A percentile compares a stretch with the other conserved stretches of the same genome.
Evolutionary conservation across 2,329 filamentous ascomycete species (phyloP).

Genomic region (Beauveria medogensis): DNA sequence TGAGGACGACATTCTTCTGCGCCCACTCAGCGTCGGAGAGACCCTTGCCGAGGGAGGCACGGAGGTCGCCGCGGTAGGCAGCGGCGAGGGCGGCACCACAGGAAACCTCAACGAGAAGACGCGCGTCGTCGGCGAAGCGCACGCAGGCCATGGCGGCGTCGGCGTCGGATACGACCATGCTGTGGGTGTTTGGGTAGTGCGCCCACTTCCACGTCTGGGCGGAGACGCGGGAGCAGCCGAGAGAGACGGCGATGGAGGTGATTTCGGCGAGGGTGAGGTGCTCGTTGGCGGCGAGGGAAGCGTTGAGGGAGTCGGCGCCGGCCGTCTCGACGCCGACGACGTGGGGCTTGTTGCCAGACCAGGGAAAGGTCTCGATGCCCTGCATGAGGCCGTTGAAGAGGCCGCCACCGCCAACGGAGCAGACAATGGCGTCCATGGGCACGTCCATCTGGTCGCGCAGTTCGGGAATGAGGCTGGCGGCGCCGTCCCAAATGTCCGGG

Average conservation of each 20-base stretch:
- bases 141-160: slow-evolving; percentile 74
- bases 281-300: slow-evolving; percentile 47
- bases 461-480: slow-evolving; percentile 50
- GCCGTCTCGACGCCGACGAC: slow-evolving; percentile 69
- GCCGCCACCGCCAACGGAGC: slow-evolving; percentile 73
- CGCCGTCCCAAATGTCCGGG: slow-evolving; percentile 58
- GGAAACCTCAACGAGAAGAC: slow-evolving; percentile 72
- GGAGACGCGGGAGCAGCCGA: slow-evolving; percentile 68
- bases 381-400: slow-evolving; percentile 68
- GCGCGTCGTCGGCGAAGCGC: slow-evolving; percentile 72
- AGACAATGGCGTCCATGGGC: slow-evolving; percentile 62
- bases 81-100: slow-evolving; percentile 74
- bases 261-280: slow-evolving; percentile 62
- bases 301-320: slow-evolving; percentile 62
- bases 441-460: slow-evolving; percentile 32
- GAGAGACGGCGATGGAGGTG: slow-evolving; percentile 64
- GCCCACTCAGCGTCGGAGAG: slow-evolving; percentile 49
- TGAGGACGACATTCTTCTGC: slow-evolving; percentile 67
- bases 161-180: slow-evolving; percentile 36
- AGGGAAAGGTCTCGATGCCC: slow-evolving; percentile 47
- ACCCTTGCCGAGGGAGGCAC: slow-evolving; percentile 47
- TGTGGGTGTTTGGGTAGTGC: slow-evolving; percentile 30
- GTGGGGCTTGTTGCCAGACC: slow-evolving; percentile 29
- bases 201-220: slow-evolving; percentile 59
- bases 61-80: slow-evolving; percentile 56